Evolutionary conservation across 306 rosid species (phyloP), one percentile per base, ranked within the genome.

Genomic region (Vachellia pachyceras): DNA sequence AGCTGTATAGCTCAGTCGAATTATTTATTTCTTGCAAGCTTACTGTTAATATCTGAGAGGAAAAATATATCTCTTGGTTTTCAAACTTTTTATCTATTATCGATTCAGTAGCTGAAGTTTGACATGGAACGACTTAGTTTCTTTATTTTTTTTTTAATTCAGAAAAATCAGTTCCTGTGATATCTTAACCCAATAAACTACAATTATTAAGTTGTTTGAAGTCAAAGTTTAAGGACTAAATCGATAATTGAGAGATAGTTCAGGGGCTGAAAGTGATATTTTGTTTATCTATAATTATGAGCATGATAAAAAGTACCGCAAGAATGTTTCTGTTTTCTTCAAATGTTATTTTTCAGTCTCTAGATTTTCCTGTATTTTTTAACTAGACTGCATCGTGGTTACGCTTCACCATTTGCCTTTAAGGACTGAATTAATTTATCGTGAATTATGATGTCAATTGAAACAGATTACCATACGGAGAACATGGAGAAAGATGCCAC

Each of bases 401-500:
- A 7, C 83, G 42, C 55, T 82, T 44, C 57, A n/a, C 52, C 73
- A 79, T 72, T 57, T 76, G 37, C 77, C 50, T 47, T 45, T 65
- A 55, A 55, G 55, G 79, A 33, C 64, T 75, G 45, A 61, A 40
- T 58, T 75, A 41, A 78, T 45, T 44, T 70, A 20, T 23, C 57
- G 22, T 77, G 70, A 66, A 69, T 76, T 77, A 70, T 82, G 35
- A 54, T 52, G 78, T 83, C 81, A 84, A 40, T 60, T 46, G 80
- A 80, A 71, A 82, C 93, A 93, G 98, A 90, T 95, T 80, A 95
- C 99, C 46, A 22, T 93, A 61, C 81, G 82, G 82, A 93, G 99
- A 89, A 92, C 98, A 40, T 93, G 99, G 99, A 89, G 82, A 20
- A 93, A 89, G 90, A 91, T 95, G 98, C 96, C 98, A 1, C 93